A percentile compares a stretch with the other conserved stretches of the same genome.
phyloP scores from a whole-genome alignment of 805 yeast genomes.

The Saccharomycopsis fodiens region DNA sequence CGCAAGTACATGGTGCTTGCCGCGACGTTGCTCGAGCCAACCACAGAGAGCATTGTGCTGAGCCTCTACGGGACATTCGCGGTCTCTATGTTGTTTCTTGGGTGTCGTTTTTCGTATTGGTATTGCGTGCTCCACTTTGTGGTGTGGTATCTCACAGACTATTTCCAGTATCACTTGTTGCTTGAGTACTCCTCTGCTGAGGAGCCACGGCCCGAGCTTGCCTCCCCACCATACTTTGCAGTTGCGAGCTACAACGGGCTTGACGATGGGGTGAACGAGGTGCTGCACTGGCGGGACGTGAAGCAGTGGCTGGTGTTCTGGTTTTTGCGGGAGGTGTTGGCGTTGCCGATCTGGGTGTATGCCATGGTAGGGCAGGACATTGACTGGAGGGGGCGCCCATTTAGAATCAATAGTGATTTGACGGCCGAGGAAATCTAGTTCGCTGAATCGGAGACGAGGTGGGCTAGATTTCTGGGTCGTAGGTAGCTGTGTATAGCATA shows the following conservation, averaged over 20 bases:
- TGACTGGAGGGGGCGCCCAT: slow-evolving; percentile 76
- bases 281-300: slow-evolving; percentile 3
- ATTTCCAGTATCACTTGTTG: slow-evolving; percentile 44
- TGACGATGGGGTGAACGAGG: not conserved
- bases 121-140: slow-evolving; percentile 46
- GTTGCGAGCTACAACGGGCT: slow-evolving; percentile 18
- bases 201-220: slow-evolving; percentile 8
- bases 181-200: slow-evolving; percentile 25
- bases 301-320: slow-evolving; percentile 34
- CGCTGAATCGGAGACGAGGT: too few relatives aligned
- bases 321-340: slow-evolving; percentile 63
- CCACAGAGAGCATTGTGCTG: slow-evolving; percentile 68
- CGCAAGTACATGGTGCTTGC: slow-evolving; percentile 80
- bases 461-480: too few relatives aligned
- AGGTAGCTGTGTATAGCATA: too few relatives aligned
- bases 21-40: slow-evolving; percentile 81
- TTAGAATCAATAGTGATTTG: slow-evolving; percentile 61
- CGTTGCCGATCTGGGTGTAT: slow-evolving; percentile 74
- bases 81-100: slow-evolving; percentile 37
- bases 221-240: slow-evolving; percentile 12
- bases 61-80: slow-evolving; percentile 63
- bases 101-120: slow-evolving; percentile 27
- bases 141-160: slow-evolving; percentile 62
- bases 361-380: slow-evolving; percentile 74
- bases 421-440: slow-evolving; percentile 58